Evolutionary conservation across 2,329 filamentous ascomycete genomes (phyloP).

Genomic region (Diaporthe vexans): DNA sequence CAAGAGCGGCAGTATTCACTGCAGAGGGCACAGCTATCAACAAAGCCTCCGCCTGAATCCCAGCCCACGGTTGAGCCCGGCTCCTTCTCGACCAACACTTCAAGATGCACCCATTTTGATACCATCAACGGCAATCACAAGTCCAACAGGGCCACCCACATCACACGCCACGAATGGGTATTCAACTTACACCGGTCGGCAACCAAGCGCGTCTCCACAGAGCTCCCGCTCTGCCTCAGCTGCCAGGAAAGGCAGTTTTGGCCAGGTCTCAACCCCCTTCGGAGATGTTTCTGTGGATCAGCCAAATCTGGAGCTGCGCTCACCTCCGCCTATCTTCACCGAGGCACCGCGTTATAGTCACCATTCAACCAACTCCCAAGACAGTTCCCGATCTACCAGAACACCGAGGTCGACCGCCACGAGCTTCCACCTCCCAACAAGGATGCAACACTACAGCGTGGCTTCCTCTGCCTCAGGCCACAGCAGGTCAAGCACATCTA

Average conservation of each 20-base stretch:
- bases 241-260: conserved; percentile 24
- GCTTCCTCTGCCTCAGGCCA: conserved; percentile 20
- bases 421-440: conserved; percentile 37
- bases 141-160: conserved; percentile 10
- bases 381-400: background rate
- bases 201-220: conserved; percentile 22
- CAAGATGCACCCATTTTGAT: conserved; percentile 14
- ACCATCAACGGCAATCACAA: background rate
- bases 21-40: conserved; percentile 26
- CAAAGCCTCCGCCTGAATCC: conserved; percentile 19
- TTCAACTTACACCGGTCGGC: background rate
- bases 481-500: conserved; percentile 18
- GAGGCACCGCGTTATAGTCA: background rate
- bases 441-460: conserved; percentile 32
- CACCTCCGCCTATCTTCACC: background rate
- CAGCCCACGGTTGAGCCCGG: conserved; percentile 9
- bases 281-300: conserved; percentile 7
- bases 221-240: conserved; percentile 1
- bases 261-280: conserved; percentile 4
- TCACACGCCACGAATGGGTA: background rate
- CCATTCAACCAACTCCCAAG: conserved; percentile 16
- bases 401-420: conserved; percentile 32
- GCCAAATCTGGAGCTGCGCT: background rate
- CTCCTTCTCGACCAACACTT: conserved; percentile 27
- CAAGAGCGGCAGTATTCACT: conserved; percentile 16